A percentile compares a stretch with the other conserved stretches of the same genome.
These are phyloP conservation scores for Sporothrix inflata DNA, from an alignment of 2,329 filamentous ascomycete species.

Conservation along the genomic window DNA sequence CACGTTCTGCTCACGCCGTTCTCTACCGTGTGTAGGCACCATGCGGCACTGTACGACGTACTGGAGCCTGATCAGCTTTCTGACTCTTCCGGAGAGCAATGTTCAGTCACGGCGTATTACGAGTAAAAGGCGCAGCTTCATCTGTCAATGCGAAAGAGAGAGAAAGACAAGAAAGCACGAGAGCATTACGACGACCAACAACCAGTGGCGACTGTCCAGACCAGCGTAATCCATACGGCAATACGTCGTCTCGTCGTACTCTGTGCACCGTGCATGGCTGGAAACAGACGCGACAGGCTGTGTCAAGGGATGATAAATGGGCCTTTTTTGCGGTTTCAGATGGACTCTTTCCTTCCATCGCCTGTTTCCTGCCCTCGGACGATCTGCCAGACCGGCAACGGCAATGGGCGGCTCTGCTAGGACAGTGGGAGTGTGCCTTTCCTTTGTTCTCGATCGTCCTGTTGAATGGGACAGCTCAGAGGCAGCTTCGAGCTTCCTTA, in stretches of 20 bases:
- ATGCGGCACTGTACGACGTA: slow-evolving; percentile 18
- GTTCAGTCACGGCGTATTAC: background rate
- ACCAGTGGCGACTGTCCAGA: background rate
- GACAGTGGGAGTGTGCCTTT: background rate
- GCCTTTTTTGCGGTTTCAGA: slow-evolving; percentile 19
- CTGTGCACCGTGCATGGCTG: background rate
- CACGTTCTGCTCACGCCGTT: slow-evolving; percentile 14
- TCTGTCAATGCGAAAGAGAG: background rate
- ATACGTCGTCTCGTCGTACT: background rate
- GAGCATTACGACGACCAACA: background rate
- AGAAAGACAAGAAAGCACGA: background rate
- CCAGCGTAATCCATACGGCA: background rate
- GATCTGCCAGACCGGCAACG: background rate
- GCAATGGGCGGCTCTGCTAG: background rate
- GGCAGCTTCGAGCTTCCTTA: background rate
- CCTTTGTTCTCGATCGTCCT: background rate
- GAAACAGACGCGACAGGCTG: slow-evolving; percentile 9
- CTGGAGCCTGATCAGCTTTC: slow-evolving; percentile 1
- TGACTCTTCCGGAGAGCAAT: slow-evolving; percentile 16
- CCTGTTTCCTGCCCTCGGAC: background rate
- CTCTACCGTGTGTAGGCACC: background rate
- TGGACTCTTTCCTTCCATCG: background rate
- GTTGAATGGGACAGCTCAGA: background rate
- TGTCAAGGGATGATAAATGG: slow-evolving; percentile 23
- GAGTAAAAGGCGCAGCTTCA: slow-evolving; percentile 1